These are phyloP conservation scores for Fusarium euwallaceae DNA, from an alignment of 2,329 filamentous ascomycete genomes.

Conservation along the genomic window DNA sequence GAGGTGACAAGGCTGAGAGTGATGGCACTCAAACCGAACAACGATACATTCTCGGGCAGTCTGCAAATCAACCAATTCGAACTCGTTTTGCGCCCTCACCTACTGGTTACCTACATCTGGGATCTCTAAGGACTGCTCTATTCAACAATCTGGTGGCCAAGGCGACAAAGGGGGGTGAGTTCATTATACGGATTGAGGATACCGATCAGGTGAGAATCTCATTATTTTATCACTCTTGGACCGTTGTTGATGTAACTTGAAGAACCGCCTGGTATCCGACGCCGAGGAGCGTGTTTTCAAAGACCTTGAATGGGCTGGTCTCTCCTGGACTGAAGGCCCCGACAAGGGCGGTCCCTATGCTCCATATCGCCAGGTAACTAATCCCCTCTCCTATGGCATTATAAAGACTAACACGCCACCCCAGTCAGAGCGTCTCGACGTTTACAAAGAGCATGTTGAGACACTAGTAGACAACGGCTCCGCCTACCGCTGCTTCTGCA, in stretches of 20 bases:
- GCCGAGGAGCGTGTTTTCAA: slow-evolving; percentile 83
- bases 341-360: slow-evolving; percentile 84
- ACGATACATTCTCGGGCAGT: slow-evolving; percentile 52
- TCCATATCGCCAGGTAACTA: slow-evolving; percentile 83
- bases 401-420: neutral
- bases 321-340: slow-evolving; percentile 96
- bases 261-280: slow-evolving; percentile 85
- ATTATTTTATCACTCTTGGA: neutral
- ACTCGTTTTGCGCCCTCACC: slow-evolving; percentile 95
- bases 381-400: neutral
- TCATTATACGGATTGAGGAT: slow-evolving; percentile 92
- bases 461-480: slow-evolving; percentile 76
- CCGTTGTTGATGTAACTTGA: no score
- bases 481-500: slow-evolving; percentile 96
- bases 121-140: slow-evolving; percentile 91
- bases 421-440: slow-evolving; percentile 81
- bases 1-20: neutral
- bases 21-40: slow-evolving; percentile 19
- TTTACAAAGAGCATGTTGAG: slow-evolving; percentile 80
- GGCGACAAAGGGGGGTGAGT: slow-evolving; percentile 84
- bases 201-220: slow-evolving; percentile 82
- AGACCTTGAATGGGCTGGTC: slow-evolving; percentile 88
- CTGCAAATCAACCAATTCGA: slow-evolving; percentile 66
- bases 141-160: slow-evolving; percentile 95
- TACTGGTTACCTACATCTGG: slow-evolving; percentile 92